Evolutionary conservation across 768 basidiomycete species (phyloP).

Genomic region (Phaeotremella fagi): DNA sequence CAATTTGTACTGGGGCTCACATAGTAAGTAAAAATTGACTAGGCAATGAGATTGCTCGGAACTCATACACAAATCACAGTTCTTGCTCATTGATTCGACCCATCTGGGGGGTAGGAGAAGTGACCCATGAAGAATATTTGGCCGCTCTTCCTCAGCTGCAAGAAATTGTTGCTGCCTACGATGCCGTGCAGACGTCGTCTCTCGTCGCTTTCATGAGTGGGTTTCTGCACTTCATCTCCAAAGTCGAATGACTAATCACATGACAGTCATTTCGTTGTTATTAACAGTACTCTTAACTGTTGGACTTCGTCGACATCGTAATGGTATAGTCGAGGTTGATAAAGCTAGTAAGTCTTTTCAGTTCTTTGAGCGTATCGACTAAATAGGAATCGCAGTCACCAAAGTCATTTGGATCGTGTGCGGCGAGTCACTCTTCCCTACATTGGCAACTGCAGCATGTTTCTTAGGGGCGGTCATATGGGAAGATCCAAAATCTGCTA

Average conservation of each 20-base stretch:
- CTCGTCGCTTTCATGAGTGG: neutral
- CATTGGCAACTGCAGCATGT: neutral
- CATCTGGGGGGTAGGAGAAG: neutral
- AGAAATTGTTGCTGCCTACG: too few species aligned
- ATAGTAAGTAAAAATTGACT: too few species aligned
- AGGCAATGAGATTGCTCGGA: too few species aligned
- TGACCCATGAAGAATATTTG: neutral
- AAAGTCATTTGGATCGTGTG: neutral
- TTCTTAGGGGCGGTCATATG: neutral
- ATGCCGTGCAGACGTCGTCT: too few species aligned
- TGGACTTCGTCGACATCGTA: neutral
- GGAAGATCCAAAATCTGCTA: neutral
- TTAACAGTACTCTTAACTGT: neutral
- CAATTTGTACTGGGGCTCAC: neutral
- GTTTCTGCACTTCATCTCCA: neutral
- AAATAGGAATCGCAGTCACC: too few species aligned
- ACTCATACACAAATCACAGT: too few species aligned
- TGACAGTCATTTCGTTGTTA: too few species aligned
- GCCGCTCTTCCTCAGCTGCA: neutral
- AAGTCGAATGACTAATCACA: too few species aligned
- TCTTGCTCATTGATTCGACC: neutral
- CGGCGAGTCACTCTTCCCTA: neutral
- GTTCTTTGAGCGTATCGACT: too few species aligned
- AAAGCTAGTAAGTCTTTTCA: neutral
- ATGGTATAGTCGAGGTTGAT: neutral